A percentile compares a stretch with the other conserved stretches of the same genome.
phyloP scores from a whole-genome alignment of 139 green algal species.

The Chlamydomonas sphaeroides region DNA sequence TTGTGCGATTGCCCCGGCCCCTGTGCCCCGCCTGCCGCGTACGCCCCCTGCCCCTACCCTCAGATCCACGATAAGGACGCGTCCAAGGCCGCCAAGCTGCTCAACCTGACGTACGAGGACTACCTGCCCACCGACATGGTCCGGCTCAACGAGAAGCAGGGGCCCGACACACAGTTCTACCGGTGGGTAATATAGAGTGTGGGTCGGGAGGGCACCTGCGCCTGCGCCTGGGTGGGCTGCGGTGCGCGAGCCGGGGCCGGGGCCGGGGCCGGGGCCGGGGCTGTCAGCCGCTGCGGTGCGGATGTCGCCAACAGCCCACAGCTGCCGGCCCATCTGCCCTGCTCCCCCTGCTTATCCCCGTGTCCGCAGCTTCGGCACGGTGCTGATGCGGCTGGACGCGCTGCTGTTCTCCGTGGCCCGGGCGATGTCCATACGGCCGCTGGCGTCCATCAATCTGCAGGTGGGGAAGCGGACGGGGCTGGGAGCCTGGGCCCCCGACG shows the following conservation, averaged over 20 bases:
- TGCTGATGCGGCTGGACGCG: slow-evolving; percentile 20
- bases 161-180: slow-evolving; percentile 25
- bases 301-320: too few species aligned
- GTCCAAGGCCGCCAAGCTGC: not conserved
- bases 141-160: slow-evolving; percentile 5
- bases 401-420: slow-evolving; percentile 8
- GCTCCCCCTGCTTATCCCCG: not conserved
- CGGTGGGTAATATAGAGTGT: not conserved
- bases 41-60: too few species aligned
- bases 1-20: too few species aligned
- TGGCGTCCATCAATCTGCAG: not conserved
- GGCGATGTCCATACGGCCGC: not conserved
- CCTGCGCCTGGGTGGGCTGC: too few species aligned
- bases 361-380: not conserved
- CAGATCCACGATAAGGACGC: slow-evolving; percentile 45
- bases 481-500: too few species aligned
- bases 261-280: too few species aligned
- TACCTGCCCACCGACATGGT: slow-evolving; percentile 31
- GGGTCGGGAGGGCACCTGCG: too few species aligned
- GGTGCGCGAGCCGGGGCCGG: too few species aligned
- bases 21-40: too few species aligned
- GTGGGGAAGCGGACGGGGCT: too few species aligned
- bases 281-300: too few species aligned
- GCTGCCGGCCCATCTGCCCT: not conserved
- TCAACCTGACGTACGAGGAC: slow-evolving; percentile 40